A percentile compares a stretch with the other conserved stretches of the same genome.
phyloP scores from a whole-genome alignment of 768 basidiomycete genomes.

The Suillus bovinus region DNA sequence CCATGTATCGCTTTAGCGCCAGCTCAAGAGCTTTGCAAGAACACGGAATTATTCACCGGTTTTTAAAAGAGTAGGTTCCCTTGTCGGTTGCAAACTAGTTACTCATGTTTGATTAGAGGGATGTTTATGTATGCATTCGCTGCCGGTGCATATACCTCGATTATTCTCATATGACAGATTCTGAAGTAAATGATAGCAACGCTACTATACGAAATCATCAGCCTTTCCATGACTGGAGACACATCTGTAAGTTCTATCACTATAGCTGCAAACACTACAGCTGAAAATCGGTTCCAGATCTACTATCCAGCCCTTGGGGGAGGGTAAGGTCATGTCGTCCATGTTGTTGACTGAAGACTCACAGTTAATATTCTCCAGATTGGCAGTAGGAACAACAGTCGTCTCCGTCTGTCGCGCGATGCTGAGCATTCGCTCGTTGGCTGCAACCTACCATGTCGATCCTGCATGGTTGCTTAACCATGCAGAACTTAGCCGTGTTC shows the following conservation, averaged over 20 bases:
- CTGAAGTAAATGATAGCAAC: slow-evolving; percentile 15
- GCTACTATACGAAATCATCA: slow-evolving; percentile 15
- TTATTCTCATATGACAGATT: not conserved
- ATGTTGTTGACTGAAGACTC: not conserved
- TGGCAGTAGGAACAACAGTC: slow-evolving; percentile 13
- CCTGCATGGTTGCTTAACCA: slow-evolving; percentile 46
- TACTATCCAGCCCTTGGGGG: slow-evolving; percentile 12
- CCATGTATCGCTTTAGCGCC: slow-evolving; percentile 16
- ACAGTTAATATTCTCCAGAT: not conserved
- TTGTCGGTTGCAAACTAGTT: not conserved
- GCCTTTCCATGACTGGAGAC: slow-evolving; percentile 9
- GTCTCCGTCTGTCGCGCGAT: slow-evolving; percentile 39
- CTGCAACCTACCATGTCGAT: slow-evolving; percentile 40
- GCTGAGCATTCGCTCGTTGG: slow-evolving; percentile 44
- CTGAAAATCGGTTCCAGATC: slow-evolving; percentile 7
- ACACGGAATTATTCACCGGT: slow-evolving; percentile 13
- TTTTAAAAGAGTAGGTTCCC: slow-evolving; percentile 22
- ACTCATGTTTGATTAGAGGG: slow-evolving; percentile 15
- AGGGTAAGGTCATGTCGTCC: slow-evolving; percentile 10
- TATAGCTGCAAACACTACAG: not conserved
- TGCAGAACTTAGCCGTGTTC: slow-evolving; percentile 45
- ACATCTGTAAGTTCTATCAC: slow-evolving; percentile 13
- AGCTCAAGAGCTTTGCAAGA: slow-evolving; percentile 9
- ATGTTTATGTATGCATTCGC: slow-evolving; percentile 25
- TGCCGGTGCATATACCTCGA: slow-evolving; percentile 10